Evolutionary conservation across 164 flowering plant genomes (phyloP).

Genomic region (Cinnamomum micranthum): DNA sequence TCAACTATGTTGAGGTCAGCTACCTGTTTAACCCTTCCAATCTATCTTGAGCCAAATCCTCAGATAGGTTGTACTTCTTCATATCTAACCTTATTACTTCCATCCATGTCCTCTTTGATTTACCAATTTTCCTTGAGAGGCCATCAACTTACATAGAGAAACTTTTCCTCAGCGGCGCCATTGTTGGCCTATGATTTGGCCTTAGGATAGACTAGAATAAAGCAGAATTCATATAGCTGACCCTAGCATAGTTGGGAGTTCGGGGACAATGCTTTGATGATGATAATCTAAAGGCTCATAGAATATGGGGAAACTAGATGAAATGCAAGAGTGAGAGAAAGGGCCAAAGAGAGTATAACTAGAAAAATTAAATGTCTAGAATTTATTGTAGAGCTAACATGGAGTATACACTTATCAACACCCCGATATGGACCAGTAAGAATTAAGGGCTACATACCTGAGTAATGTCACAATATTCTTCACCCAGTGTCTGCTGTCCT

Average conservation of each 20-base stretch:
- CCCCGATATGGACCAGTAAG: background rate
- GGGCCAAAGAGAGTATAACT: background rate
- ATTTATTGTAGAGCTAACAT: background rate
- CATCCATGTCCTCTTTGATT: too few species aligned
- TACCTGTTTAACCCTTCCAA: too few species aligned
- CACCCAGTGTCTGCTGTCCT: constrained; percentile 98
- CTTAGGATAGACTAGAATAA: too few species aligned
- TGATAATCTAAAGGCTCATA: background rate
- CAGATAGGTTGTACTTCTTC: too few species aligned
- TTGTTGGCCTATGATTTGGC: too few species aligned
- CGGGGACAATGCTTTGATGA: background rate
- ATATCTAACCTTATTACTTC: too few species aligned
- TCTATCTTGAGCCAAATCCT: too few species aligned
- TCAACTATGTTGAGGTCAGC: background rate
- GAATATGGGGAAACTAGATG: background rate
- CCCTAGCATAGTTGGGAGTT: too few species aligned
- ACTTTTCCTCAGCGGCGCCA: too few species aligned
- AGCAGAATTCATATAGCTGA: too few species aligned
- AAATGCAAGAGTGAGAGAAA: background rate
- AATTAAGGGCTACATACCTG: constrained; percentile 47
- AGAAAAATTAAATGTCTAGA: background rate
- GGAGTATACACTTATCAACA: background rate
- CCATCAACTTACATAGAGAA: too few species aligned
- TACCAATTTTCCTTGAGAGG: too few species aligned
- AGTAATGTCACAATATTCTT: constrained; percentile 94